A percentile compares a stretch with the other conserved stretches of the same genome.
Evolutionary conservation across 1,284 basidiomycete species (phyloP).

Genomic region (Kalmanozyma brasiliensis): DNA sequence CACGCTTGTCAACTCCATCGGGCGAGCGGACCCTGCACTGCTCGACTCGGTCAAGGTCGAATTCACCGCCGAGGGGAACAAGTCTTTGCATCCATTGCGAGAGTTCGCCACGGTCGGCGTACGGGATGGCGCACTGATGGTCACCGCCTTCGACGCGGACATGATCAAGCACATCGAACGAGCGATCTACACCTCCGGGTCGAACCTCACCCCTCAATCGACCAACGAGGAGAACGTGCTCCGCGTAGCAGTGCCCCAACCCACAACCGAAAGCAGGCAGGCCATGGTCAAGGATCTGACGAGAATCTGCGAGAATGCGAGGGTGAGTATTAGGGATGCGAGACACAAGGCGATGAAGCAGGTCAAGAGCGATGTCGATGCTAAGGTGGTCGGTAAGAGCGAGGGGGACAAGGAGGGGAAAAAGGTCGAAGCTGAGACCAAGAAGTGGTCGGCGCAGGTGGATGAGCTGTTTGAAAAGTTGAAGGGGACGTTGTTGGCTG

Average conservation of each 20-base stretch:
- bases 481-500: conserved; percentile 43
- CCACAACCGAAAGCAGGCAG: conserved; percentile 62
- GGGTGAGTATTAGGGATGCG: conserved; percentile 57
- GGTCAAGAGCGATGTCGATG: conserved; percentile 60
- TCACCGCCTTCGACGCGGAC: conserved; percentile 61
- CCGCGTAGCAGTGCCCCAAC: conserved; percentile 60
- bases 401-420: conserved; percentile 57
- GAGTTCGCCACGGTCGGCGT: conserved; percentile 66
- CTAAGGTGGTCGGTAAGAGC: conserved; percentile 58
- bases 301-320: conserved; percentile 64
- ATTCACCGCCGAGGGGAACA: conserved; percentile 12
- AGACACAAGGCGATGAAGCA: conserved; percentile 64
- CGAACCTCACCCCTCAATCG: conserved; percentile 59
- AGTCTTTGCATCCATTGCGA: conserved; percentile 48
- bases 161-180: conserved; percentile 64
- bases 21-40: conserved; percentile 55
- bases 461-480: conserved; percentile 58
- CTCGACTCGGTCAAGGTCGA: conserved; percentile 59
- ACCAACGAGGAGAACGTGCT: conserved; percentile 59
- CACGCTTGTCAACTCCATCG: conserved; percentile 50
- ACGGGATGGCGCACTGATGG: conserved; percentile 56
- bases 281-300: conserved; percentile 58
- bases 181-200: conserved; percentile 59
- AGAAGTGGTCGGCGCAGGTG: conserved; percentile 49
- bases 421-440: conserved; percentile 57